Evolutionary conservation across 306 rosid species (phyloP), one percentile per base, ranked within the genome.

Genomic region (Prosopis cineraria): DNA sequence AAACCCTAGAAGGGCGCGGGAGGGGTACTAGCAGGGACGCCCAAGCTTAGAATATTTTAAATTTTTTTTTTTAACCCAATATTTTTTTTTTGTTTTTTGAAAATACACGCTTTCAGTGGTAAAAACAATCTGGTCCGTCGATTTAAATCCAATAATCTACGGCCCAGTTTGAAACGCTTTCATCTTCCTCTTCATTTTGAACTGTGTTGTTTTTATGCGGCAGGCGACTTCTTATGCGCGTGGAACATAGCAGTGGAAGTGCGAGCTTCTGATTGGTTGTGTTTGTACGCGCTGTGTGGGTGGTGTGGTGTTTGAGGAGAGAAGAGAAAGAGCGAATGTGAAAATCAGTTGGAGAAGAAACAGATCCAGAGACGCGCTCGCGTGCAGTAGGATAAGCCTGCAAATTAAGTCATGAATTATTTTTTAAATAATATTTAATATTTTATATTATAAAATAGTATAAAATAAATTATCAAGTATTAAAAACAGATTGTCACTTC

Each of bases 1-100:
- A 86, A 91, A 91, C 96, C 96, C 96, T 91, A 91, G 93, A 84
- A 89, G 93, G 85, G 91, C 62, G 87, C 44, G 84, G 79, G 85
- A 77, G 69, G 19, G 27, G 27, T 27, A 78, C 75, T 80, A 74
- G 91, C 81, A 74, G 84, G 83, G 86, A 90, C 73, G 89, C 86
- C 88, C 55, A 62, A 78, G 82, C 82, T 65, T 36, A 65, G 55
- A 73, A 67, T 78, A 74, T 45, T 73, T 72, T 73, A 68, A 65
- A 1, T 29, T 60, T 39, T 10, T 2, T 9, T 7, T 52, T 52
- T 52, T 3, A 19, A 10, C 3, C 4, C 6, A 34, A 8, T 27
- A 29, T 59, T 59, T 13, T 48, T 68, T 31, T 81, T 81, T 80
- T 84, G 80, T 80, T 76, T 80, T 76, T 77, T 76, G 37, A 72